phyloP scores from a whole-genome alignment of 805 yeast genomes.

The Saturnispora quitensis region DNA sequence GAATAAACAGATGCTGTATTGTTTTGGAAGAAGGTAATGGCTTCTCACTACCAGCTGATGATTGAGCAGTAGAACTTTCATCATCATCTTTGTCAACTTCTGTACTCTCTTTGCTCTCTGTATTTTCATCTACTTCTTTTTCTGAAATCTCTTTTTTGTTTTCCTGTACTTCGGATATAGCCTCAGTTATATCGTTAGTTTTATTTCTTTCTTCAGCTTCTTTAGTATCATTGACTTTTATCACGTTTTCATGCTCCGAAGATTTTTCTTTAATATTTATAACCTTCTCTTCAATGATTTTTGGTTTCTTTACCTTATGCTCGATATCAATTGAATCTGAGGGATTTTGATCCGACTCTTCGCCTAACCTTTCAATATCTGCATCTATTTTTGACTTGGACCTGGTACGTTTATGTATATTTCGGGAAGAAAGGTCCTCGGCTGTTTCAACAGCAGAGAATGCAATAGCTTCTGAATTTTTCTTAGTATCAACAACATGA shows the following conservation, averaged over 20 bases:
- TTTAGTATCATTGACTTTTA: background rate
- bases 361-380: slow-evolving; percentile 3
- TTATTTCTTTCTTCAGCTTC: background rate
- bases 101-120: background rate
- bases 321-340: background rate
- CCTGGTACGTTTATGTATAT: slow-evolving; percentile 3
- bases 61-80: background rate
- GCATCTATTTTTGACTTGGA: slow-evolving; percentile 1
- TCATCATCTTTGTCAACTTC: background rate
- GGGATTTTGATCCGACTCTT: slow-evolving; percentile 4
- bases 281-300: slow-evolving; percentile 2
- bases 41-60: background rate
- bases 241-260: background rate
- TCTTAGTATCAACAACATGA: slow-evolving; percentile 3
- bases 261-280: background rate
- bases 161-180: background rate
- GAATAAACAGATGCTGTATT: slow-evolving; percentile 53
- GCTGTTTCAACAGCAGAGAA: background rate
- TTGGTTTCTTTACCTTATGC: background rate
- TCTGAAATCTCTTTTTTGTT: background rate
- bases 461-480: slow-evolving; percentile 4
- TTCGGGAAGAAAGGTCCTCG: background rate
- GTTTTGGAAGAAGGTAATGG: slow-evolving; percentile 29
- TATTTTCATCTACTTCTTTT: background rate
- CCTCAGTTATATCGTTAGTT: background rate